Conservation (phyloP, 2,329 filamentous ascomycete species). For the Aspergillus carbonarius region DNA sequence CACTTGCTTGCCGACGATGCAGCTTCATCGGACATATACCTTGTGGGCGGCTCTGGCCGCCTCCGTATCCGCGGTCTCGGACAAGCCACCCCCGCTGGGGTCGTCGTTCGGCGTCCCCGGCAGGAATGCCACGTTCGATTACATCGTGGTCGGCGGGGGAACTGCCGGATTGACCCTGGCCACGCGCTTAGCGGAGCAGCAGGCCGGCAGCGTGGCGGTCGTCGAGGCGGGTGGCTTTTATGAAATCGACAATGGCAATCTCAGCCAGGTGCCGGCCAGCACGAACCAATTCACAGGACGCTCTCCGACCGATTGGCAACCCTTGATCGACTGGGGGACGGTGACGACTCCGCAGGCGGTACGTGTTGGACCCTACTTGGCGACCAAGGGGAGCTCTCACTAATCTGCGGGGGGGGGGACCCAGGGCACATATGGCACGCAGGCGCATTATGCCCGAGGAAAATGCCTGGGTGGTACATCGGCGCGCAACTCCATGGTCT, state of each 20-base stretch:
- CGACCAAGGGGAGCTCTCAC: no score
- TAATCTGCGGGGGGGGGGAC: no score
- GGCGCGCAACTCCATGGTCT: slow-evolving; percentile 26
- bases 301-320: slow-evolving; percentile 19
- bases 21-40: neutral
- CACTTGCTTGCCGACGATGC: neutral
- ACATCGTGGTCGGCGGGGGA: slow-evolving; percentile 25
- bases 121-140: slow-evolving; percentile 16
- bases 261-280: slow-evolving; percentile 24
- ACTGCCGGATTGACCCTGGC: slow-evolving; percentile 22
- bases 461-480: slow-evolving; percentile 18
- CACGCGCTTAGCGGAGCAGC: slow-evolving; percentile 21
- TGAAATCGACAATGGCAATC: slow-evolving; percentile 30
- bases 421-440: slow-evolving; percentile 3
- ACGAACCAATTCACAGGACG: slow-evolving; percentile 20
- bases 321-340: slow-evolving; percentile 27
- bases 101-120: slow-evolving; percentile 6
- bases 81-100: neutral
- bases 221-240: slow-evolving; percentile 33
- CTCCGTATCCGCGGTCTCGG: neutral
- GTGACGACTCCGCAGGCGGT: slow-evolving; percentile 20
- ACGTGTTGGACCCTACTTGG: no score
- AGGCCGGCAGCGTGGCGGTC: slow-evolving; percentile 26
- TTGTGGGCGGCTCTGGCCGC: neutral
- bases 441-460: slow-evolving; percentile 24